phyloP scores from a whole-genome alignment of 2,329 filamentous ascomycete genomes.

The Corinectria fuckeliana region DNA sequence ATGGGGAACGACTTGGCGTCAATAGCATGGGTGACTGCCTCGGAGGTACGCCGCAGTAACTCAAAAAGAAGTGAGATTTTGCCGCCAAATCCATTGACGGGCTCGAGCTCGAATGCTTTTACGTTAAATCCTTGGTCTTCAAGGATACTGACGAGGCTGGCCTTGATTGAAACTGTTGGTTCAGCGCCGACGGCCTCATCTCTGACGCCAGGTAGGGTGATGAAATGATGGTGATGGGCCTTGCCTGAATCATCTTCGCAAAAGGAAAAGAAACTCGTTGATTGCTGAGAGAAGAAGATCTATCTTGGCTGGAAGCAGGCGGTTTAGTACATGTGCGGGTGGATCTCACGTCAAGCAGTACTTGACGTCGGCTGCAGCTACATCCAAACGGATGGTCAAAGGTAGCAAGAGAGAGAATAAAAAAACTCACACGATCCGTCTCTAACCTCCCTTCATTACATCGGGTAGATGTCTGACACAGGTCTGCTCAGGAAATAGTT shows the following conservation, averaged over 20 bases:
- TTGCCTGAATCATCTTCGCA: conserved; percentile 11
- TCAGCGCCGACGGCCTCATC: conserved; percentile 48
- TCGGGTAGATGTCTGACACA: no score
- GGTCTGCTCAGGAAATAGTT: no score
- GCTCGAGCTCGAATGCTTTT: conserved; percentile 32
- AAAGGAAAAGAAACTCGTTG: neutral
- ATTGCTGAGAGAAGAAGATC: neutral
- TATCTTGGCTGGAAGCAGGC: neutral
- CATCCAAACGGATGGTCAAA: no score
- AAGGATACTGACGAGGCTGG: conserved; percentile 39
- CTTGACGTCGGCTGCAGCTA: no score
- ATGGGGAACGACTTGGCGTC: conserved; percentile 44
- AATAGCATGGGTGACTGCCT: conserved; percentile 38
- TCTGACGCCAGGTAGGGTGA: conserved; percentile 47
- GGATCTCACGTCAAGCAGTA: neutral
- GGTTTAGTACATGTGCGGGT: neutral
- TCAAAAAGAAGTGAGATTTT: conserved; percentile 50
- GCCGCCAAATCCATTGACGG: conserved; percentile 46
- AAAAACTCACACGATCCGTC: no score
- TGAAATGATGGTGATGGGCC: conserved; percentile 44
- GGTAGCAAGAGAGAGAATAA: no score
- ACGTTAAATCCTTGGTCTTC: conserved; percentile 33
- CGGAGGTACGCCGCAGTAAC: conserved; percentile 45
- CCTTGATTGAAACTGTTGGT: conserved; percentile 41
- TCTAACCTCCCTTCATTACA: neutral